Evolutionary conservation across 1,139 yeast genomes (phyloP), one percentile per base, ranked within the genome.

Genomic region (Kodamaea suecica): DNA sequence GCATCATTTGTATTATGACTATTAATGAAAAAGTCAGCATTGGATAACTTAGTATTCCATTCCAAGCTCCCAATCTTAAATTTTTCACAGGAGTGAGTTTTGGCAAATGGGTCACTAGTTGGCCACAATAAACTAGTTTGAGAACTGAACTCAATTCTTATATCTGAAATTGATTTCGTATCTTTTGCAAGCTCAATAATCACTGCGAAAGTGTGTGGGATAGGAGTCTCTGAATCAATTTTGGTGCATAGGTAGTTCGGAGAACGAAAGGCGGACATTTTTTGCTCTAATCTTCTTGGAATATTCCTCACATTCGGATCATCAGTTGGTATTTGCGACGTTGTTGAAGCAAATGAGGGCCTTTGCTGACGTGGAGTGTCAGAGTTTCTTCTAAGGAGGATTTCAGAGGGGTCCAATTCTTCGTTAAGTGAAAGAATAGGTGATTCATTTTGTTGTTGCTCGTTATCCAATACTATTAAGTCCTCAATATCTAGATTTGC

Each of bases 91-190:
- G 57, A 40, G 33, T 56, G 61, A 28, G 52, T 47, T 40, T 57
- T 66, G 43, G 63, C 69, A 47, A 73, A 72, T 1, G 78, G 76
- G 19, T 77, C 77, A 7, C 78, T 77, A 24, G 66, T 61, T 5
- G 79, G 78, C 84, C 84, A 78, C 40, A 69, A 55, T 2, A 76
- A 61, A 34, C 52, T 56, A 5, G 66, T 56, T 3, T 48, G 25
- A 11, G 71, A 64, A 35, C 53, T 56, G 41, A 70, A 63, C 35
- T 59, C 64, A 29, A 69, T 47, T 17, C 47, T 49, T 13, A 70
- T 39, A 30, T 59, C 61, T 27, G 53, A 55, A 4, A 63, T 49
- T 1, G 53, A 40, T 11, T 37, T 33, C 6, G 62, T 52, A 28
- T 65, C 73, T 36, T 63, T 65, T 15, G 53, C 49, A 15, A 70